These are phyloP conservation scores for Fusarium robinianum DNA, from an alignment of 2,329 filamentous ascomycete genomes.

Conservation along the genomic window DNA sequence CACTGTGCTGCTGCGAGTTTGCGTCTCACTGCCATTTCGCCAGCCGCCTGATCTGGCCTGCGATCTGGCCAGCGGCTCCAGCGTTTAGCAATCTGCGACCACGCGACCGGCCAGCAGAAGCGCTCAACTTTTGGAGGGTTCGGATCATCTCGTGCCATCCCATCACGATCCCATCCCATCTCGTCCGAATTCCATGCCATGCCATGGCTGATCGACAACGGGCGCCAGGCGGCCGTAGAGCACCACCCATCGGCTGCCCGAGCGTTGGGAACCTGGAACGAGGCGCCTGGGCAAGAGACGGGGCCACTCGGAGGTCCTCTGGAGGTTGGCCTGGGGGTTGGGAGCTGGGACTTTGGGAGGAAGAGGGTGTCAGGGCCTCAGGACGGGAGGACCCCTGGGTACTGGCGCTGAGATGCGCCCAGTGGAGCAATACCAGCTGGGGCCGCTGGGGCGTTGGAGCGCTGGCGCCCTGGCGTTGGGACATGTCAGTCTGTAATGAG, in stretches of 20 bases:
- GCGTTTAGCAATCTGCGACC: conserved; percentile 30
- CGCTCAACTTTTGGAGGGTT: conserved; percentile 9
- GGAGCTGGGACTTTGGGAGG: conserved; percentile 10
- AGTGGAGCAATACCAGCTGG: conserved; percentile 29
- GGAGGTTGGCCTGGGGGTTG: conserved; percentile 9
- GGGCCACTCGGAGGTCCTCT: conserved; percentile 12
- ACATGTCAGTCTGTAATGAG: conserved; percentile 26
- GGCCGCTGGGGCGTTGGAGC: conserved; percentile 13
- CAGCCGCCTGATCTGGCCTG: conserved; percentile 17
- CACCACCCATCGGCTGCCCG: conserved; percentile 27
- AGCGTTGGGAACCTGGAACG: conserved; percentile 24
- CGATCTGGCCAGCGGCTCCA: conserved; percentile 24
- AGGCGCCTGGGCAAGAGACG: conserved; percentile 18
- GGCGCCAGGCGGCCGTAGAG: conserved; percentile 28
- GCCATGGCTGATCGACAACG: conserved; percentile 29
- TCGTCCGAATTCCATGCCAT: conserved; percentile 32
- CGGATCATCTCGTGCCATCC: conserved; percentile 26
- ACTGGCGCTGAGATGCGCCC: conserved; percentile 37
- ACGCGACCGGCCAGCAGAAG: conserved; percentile 26
- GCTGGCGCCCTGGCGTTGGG: conserved; percentile 19
- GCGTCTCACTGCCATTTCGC: conserved; percentile 20
- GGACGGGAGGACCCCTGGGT: conserved; percentile 32
- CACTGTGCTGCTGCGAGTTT: too few species aligned
- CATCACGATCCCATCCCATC: conserved; percentile 25
- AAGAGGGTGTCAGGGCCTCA: conserved; percentile 12